Conservation (phyloP, 2,329 filamentous ascomycete genomes). For the Cadophora gregata region DNA sequence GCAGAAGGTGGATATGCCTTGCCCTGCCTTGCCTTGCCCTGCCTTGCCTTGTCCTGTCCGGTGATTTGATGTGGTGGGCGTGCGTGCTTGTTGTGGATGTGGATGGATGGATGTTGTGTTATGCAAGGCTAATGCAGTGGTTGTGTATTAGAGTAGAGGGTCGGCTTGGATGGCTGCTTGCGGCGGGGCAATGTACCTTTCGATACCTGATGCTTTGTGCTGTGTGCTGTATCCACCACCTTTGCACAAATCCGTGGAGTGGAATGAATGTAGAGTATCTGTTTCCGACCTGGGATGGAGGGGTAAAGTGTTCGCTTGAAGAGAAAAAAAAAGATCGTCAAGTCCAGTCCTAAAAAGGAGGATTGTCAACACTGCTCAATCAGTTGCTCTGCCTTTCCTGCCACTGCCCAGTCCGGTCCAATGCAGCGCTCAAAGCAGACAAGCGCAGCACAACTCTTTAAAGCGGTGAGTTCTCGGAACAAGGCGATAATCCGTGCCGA, state of each 20-base stretch:
- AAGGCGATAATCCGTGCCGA: background rate
- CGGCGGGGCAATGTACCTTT: background rate
- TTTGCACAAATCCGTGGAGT: background rate
- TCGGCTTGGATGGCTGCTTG: background rate
- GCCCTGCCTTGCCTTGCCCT: background rate
- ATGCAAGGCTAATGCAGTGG: conserved; percentile 39
- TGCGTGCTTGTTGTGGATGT: background rate
- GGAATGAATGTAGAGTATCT: background rate
- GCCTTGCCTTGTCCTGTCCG: background rate
- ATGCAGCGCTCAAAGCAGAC: background rate
- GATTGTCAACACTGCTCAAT: conserved; percentile 15
- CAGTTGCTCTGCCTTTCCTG: background rate
- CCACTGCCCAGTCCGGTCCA: background rate
- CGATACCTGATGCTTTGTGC: background rate
- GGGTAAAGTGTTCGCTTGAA: background rate
- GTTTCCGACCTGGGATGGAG: background rate
- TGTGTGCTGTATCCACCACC: background rate
- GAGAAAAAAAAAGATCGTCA: background rate
- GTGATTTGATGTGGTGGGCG: background rate
- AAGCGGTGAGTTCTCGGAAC: conserved; percentile 4
- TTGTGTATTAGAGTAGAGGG: conserved; percentile 23
- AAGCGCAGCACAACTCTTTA: background rate
- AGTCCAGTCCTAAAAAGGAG: background rate
- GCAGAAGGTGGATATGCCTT: background rate
- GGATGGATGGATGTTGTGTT: conserved; percentile 29